Conservation (phyloP, 2,329 filamentous ascomycete genomes). For the Zymoseptoria pseudotritici region DNA sequence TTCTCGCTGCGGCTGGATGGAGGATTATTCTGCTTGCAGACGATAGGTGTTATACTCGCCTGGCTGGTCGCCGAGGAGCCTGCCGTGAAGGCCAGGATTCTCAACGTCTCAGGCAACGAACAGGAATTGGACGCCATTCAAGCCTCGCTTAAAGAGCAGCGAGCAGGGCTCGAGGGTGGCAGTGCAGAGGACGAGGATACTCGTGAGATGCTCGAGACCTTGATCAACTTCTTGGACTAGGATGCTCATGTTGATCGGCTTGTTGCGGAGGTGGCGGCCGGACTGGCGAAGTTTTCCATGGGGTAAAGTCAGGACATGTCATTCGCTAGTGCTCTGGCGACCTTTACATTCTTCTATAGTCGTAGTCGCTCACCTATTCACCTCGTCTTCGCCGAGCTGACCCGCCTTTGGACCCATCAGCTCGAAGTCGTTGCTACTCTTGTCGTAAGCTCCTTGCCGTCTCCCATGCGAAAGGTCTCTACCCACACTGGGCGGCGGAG, state of each 20-base stretch:
- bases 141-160: slow-evolving; percentile 61
- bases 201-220: slow-evolving; percentile 59
- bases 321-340: neutral
- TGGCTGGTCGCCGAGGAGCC: slow-evolving; percentile 89
- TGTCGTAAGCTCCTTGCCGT: neutral
- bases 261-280: neutral
- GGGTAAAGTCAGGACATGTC: neutral
- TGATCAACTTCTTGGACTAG: slow-evolving; percentile 38
- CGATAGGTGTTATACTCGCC: slow-evolving; percentile 73
- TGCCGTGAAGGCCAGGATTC: slow-evolving; percentile 61
- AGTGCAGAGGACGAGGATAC: slow-evolving; percentile 43
- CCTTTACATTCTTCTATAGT: neutral
- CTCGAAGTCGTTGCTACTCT: slow-evolving; percentile 3
- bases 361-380: neutral
- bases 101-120: slow-evolving; percentile 59
- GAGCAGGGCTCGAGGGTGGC: slow-evolving; percentile 50
- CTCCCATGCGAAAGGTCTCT: neutral
- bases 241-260: neutral
- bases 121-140: slow-evolving; percentile 58
- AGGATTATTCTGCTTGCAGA: slow-evolving; percentile 75
- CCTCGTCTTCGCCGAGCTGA: neutral
- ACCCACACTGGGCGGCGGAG: slow-evolving; percentile 18
- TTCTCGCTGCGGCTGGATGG: slow-evolving; percentile 71
- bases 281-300: neutral
- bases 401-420: neutral